Conservation (phyloP, 768 basidiomycete genomes). For the Punctularia strigosozonata region DNA sequence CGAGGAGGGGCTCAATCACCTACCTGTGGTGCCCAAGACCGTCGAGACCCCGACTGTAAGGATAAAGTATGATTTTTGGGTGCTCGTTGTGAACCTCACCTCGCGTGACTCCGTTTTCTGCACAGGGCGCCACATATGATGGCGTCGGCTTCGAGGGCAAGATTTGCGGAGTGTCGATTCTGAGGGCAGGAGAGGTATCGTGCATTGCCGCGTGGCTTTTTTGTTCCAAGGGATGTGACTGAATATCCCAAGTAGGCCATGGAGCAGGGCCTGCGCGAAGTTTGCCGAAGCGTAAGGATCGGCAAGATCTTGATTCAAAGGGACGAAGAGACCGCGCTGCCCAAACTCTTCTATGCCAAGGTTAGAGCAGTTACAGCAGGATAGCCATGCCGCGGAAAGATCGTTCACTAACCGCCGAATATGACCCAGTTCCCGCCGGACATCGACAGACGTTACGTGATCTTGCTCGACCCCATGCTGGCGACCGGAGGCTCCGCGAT, state of each 20-base stretch:
- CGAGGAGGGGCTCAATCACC: slow-evolving; percentile 81
- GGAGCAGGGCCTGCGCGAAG: slow-evolving; percentile 94
- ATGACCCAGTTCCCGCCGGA: slow-evolving; percentile 73
- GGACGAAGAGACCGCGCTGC: slow-evolving; percentile 88
- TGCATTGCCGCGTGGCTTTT: slow-evolving; percentile 9
- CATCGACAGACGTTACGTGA: slow-evolving; percentile 81
- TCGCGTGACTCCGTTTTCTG: not conserved
- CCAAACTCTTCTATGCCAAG: slow-evolving; percentile 90
- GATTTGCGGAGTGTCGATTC: slow-evolving; percentile 92
- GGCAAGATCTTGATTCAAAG: slow-evolving; percentile 98
- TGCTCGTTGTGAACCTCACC: not conserved
- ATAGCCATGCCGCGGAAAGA: not conserved
- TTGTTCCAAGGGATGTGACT: not conserved
- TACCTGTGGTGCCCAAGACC: slow-evolving; percentile 64
- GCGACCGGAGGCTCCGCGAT: slow-evolving; percentile 97
- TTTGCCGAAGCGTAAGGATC: slow-evolving; percentile 87
- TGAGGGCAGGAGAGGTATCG: slow-evolving; percentile 89
- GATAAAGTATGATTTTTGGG: not conserved
- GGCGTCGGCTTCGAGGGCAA: slow-evolving; percentile 95
- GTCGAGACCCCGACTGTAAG: slow-evolving; percentile 74
- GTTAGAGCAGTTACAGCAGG: slow-evolving; percentile 20
- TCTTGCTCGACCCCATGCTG: slow-evolving; percentile 96
- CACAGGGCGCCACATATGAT: slow-evolving; percentile 67
- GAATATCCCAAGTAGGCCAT: slow-evolving; percentile 51
- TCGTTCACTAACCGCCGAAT: not conserved